Evolutionary conservation across 257 asterid species (phyloP), one percentile per base, ranked within the genome.

Genomic region (Plantago elongata): DNA sequence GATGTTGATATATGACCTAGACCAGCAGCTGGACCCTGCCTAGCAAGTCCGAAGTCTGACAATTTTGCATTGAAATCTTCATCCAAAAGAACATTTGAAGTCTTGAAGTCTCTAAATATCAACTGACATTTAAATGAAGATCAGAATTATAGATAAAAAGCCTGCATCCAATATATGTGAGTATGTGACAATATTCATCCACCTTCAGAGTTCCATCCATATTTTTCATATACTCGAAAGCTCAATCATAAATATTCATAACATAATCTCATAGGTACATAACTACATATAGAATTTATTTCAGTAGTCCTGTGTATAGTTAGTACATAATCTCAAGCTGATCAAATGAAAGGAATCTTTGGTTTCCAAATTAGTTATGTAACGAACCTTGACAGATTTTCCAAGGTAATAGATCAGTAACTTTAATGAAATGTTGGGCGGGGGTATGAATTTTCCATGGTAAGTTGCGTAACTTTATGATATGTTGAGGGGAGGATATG

Each of bases 31-130:
- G 98, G 98, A 49, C 97, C 97, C 75, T 81, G 97, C 72, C 95
- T 78, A n/a, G 95, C 98, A 60, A 92, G 72, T 48, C 98, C 98
- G 13, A 92, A 92, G 69, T 92, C 98, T 5, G 98, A 92, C 30
- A 92, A 82, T 62, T 92, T 92, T 18, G 97, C 97, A 29, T 77
- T 89, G 62, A 88, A 92, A 65, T 83, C 82, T 58, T 84, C 90
- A 57, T 89, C 97, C 64, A 92, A 66, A 69, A 92, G 98, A 65
- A 92, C 77, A 60, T 92, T 92, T 18, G 98, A 86, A 70, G 96
- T 80, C 83, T 92, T 92, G 77, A 92, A 81, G 75, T 92, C 98
- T 59, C 97, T 77, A 72, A 88, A 92, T 75, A 92, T 89, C 61
- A 92, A 72, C 98, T 92, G 81, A 66, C 13, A 70, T 30, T 51